Evolutionary conservation across 768 basidiomycete species (phyloP), one percentile per base, ranked within the genome.

Genomic region (Lactarius evosmus): DNA sequence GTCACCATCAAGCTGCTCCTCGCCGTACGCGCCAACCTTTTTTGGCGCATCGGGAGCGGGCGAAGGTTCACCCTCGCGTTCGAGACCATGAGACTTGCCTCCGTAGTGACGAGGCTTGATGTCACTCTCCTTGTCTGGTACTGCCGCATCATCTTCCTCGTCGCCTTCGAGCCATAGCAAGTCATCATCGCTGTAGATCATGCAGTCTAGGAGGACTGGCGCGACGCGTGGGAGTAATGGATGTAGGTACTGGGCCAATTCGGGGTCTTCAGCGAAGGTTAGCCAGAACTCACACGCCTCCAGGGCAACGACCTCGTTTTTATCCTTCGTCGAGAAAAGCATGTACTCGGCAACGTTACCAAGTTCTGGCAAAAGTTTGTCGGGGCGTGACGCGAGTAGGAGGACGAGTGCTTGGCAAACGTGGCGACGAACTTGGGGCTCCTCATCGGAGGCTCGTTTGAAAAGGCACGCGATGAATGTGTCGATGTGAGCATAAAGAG

Each of bases 211-310:
- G n/a, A 99, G 80, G 19, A 97, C 88, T 0, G 97, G 97, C 2
- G 91, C 93, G 44, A 99, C 93, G 69, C 92, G 91, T n/a, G 81
- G 86, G 9, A 99, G 81, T 64, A 95, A 83, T 2, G 95, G 95
- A 64, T 86, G 88, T 30, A 99, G 80, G 73, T 89, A 91, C 2
- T 86, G 84, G 11, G 87, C 86, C 27, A 98, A 81, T 56, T 94
- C 93, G 41, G 87, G 87, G 69, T 98, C 94, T 74, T 99, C 97
- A 17, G 97, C 95, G 72, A 99, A 98, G 1, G 95, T 97, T 65
- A 99, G 81, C 97, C 97, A 99, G 75, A 99, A 99, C 80, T 99
- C 97, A 82, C 95, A 97, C 27, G 97, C 97, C 78, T 99, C 97
- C 55, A 99, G 81, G 2, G 96, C 95, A 58, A 94, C 96, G 66